Evolutionary conservation across 768 basidiomycete species (phyloP).

Genomic region (Rhodotorula toruloides): DNA sequence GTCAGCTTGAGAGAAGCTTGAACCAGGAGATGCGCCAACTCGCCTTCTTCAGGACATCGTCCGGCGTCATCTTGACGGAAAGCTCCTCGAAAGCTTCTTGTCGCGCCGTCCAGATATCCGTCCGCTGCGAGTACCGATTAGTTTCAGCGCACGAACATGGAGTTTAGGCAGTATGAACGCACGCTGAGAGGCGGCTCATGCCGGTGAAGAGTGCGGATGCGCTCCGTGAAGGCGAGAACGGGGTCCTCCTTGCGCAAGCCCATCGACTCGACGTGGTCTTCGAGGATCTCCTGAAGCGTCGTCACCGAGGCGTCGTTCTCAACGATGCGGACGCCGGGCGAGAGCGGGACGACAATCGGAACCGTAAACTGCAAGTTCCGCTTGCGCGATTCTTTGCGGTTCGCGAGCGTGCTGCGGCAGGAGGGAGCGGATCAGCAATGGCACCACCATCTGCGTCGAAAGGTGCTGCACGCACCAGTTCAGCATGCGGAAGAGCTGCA

Average conservation of each 20-base stretch:
- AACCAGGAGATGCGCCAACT: slow-evolving; percentile 40
- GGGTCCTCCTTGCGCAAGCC: slow-evolving; percentile 83
- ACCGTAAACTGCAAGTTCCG: slow-evolving; percentile 87
- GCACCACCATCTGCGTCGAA: neutral
- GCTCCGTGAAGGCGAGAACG: slow-evolving; percentile 75
- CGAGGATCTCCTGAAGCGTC: slow-evolving; percentile 87
- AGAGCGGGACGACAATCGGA: slow-evolving; percentile 72
- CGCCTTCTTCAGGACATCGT: slow-evolving; percentile 77
- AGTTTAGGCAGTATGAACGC: neutral
- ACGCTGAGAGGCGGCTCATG: slow-evolving; percentile 18
- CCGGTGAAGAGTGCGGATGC: slow-evolving; percentile 52
- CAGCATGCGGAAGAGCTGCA: slow-evolving; percentile 88
- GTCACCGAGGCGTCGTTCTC: slow-evolving; percentile 89
- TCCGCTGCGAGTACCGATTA: slow-evolving; percentile 49
- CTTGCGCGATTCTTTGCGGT: slow-evolving; percentile 88
- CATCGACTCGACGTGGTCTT: slow-evolving; percentile 70
- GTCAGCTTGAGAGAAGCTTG: neutral
- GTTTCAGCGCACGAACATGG: too few species aligned
- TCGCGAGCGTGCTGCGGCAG: slow-evolving; percentile 62
- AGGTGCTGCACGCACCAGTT: slow-evolving; percentile 60
- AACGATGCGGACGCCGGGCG: slow-evolving; percentile 73
- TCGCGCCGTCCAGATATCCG: slow-evolving; percentile 55
- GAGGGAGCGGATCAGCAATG: neutral
- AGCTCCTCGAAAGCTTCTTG: slow-evolving; percentile 81
- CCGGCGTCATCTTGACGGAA: slow-evolving; percentile 77